Conservation (phyloP, 345 rosid genomes). For the Eutrema heterophyllum region DNA sequence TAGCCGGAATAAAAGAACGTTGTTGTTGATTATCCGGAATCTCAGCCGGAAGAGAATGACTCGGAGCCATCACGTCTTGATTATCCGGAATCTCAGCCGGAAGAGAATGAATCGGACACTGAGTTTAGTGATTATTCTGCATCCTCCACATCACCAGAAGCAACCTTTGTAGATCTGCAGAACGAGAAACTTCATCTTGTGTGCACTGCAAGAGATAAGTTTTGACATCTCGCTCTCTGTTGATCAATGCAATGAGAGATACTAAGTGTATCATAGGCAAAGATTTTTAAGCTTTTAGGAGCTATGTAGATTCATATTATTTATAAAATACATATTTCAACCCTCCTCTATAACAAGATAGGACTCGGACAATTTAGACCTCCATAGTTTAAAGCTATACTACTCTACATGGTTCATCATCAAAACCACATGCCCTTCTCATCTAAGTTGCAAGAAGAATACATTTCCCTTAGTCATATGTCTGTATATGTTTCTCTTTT, state of each 20-base stretch:
- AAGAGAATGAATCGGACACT: constrained; percentile 7
- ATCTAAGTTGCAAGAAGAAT: constrained; percentile 11
- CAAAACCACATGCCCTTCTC: constrained; percentile 22
- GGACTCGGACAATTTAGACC: not conserved
- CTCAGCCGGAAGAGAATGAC: too few species aligned
- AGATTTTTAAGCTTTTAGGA: not conserved
- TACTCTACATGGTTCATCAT: constrained; percentile 17
- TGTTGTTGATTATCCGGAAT: too few species aligned
- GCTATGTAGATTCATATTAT: constrained; percentile 6
- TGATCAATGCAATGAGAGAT: not conserved
- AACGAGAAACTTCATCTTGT: not conserved
- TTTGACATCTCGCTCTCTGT: not conserved
- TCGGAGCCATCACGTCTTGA: too few species aligned
- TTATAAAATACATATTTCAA: not conserved
- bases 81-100: too few species aligned
- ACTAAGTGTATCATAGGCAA: not conserved
- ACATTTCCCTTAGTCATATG: not conserved
- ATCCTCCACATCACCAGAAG: constrained; percentile 6
- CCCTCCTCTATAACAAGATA: constrained; percentile 1
- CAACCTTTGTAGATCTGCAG: constrained; percentile 3
- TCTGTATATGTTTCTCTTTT: constrained; percentile 4
- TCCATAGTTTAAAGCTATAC: constrained; percentile 6
- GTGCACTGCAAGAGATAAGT: not conserved
- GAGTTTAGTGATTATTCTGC: constrained; percentile 6
- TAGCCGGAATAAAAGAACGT: too few species aligned